Evolutionary conservation across 1,139 yeast genomes (phyloP), one percentile per base, ranked within the genome.

Genomic region (Geotrichum citri-aurantii): DNA sequence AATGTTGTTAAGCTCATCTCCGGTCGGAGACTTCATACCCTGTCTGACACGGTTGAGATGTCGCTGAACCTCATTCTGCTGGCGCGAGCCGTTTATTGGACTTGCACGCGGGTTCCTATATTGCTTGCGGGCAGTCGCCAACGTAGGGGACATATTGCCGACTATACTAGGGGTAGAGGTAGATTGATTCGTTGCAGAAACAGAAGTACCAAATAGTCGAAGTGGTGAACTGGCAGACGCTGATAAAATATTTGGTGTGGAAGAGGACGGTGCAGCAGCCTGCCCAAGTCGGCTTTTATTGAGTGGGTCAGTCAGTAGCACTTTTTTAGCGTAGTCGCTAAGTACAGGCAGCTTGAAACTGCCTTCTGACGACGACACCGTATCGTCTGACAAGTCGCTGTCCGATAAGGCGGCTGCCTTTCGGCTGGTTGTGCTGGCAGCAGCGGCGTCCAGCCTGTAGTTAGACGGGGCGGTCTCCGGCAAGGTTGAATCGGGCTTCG

Each of bases 271-370:
- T 4, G 40, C 44, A 10, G 27, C 8, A 46, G 54, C 44, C 11
- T 31, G 40, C 5, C n/a, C 40, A 11, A 31, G 40, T 31, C 40
- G 40, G 14, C 7, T 26, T 26, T 26, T 26, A 26, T 31, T 31
- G 1, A 31, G n/a, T 11, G 52, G 37, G 50, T 21, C 26, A 46
- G 31, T 17, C 37, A 53, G 44, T 14, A 79, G 65, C 4, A 79
- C 62, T 19, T 77, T 77, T 61, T 77, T 68, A 0, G 80, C 81
- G 64, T 84, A 85, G 7, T 85, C 79, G 66, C 88, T 84, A 63
- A 85, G 75, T 12, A 84, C 83, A 1, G 90, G 90, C 0, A 88
- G 89, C 59, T 81, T 75, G 61, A 81, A 79, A 21, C 83, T 79
- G 61, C 75, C 79, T 64, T 82, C 88, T 47, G 67, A 65, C n/a